phyloP scores from a whole-genome alignment of 192 early-diverging fungal genomes.

The Hyaloraphidium curvatum region DNA sequence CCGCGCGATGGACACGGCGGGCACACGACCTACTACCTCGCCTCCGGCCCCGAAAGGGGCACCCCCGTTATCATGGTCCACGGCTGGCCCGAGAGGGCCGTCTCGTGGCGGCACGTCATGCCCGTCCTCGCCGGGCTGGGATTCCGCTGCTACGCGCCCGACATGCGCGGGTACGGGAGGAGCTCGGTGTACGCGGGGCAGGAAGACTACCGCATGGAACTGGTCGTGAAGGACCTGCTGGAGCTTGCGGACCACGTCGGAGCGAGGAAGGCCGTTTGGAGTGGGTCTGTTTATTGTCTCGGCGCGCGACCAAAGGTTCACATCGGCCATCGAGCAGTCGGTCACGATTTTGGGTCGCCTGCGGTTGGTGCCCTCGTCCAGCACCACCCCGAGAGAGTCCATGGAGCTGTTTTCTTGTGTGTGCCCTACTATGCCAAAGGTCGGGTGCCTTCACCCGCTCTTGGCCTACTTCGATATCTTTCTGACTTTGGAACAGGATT shows the following conservation, averaged over 20 bases:
- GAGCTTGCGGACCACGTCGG: neutral
- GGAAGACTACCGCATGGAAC: neutral
- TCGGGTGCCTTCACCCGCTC: no score
- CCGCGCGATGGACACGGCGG: neutral
- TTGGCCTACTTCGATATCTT: no score
- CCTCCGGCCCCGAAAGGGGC: neutral
- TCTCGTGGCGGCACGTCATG: neutral
- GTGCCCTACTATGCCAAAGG: neutral
- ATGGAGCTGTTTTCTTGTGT: neutral
- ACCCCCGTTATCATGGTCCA: neutral
- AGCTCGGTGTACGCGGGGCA: neutral
- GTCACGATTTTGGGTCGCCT: neutral
- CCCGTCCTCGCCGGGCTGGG: neutral
- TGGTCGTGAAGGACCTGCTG: neutral
- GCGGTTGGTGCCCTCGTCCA: neutral
- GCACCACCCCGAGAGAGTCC: neutral
- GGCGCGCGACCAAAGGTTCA: neutral
- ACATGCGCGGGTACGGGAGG: conserved; percentile 4
- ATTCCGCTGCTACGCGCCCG: neutral
- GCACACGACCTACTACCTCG: conserved; percentile 1
- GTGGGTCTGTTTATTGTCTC: neutral
- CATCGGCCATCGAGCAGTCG: neutral
- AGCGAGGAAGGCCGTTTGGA: neutral
- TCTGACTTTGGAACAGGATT: no score
- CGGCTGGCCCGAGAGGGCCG: neutral